These are phyloP conservation scores for Tilletia setariae DNA, from an alignment of 1,284 basidiomycete genomes.

Conservation along the genomic window DNA sequence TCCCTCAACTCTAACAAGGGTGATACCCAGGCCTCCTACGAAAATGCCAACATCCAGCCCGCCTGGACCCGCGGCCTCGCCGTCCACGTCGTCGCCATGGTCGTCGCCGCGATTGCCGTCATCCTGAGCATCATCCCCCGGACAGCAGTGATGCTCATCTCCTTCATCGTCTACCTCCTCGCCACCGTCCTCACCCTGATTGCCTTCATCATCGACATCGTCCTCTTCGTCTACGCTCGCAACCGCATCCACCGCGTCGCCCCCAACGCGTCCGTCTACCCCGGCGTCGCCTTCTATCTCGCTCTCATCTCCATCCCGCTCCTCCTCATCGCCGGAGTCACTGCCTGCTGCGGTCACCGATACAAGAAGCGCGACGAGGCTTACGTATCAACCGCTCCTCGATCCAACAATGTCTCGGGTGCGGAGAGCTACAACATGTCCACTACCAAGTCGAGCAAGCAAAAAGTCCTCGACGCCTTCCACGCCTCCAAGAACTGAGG, in stretches of 20 bases:
- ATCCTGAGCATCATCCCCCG: constrained; percentile 26
- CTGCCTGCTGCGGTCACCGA: constrained; percentile 24
- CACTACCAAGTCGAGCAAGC: constrained; percentile 20
- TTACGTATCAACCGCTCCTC: not conserved
- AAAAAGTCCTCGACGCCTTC: constrained; percentile 23
- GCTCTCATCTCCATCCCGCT: constrained; percentile 25
- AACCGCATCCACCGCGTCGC: constrained; percentile 19
- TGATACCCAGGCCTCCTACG: constrained; percentile 18
- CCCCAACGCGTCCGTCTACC: constrained; percentile 16
- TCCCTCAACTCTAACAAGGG: constrained; percentile 21
- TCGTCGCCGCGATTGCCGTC: constrained; percentile 22
- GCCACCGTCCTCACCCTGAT: constrained; percentile 17
- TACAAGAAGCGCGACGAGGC: constrained; percentile 11
- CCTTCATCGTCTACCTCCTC: constrained; percentile 20
- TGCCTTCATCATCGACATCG: constrained; percentile 16
- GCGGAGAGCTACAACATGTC: not conserved
- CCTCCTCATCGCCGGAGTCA: constrained; percentile 21
- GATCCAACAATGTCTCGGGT: not conserved
- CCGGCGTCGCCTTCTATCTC: constrained; percentile 24
- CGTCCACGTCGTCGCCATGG: constrained; percentile 33
- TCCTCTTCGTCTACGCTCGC: constrained; percentile 21
- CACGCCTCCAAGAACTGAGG: constrained; percentile 15
- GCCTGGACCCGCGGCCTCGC: constrained; percentile 33
- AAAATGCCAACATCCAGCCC: constrained; percentile 23
- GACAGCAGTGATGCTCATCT: constrained; percentile 21